These are phyloP conservation scores for Pseudotulostoma volvatum DNA, from an alignment of 495 filamentous ascomycete genomes.

Conservation along the genomic window DNA sequence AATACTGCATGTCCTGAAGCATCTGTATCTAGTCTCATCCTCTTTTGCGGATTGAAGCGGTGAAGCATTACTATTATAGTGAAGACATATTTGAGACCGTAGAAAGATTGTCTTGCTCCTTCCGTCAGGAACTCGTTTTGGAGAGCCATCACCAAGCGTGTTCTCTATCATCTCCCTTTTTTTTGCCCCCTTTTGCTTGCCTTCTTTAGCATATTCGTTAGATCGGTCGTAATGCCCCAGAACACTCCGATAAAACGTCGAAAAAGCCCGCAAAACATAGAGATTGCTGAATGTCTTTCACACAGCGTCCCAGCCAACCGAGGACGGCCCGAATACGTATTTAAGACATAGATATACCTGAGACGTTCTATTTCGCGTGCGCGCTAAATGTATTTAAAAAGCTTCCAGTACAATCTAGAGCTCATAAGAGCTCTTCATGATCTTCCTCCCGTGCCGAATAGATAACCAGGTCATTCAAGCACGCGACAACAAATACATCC, in stretches of 20 bases:
- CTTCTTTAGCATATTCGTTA: constrained; percentile 6
- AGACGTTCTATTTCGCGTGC: neutral
- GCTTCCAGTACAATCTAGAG: neutral
- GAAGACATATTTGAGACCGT: constrained; percentile 33
- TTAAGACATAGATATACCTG: constrained; percentile 10
- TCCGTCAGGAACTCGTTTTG: constrained; percentile 21
- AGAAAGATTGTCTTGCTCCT: constrained; percentile 50
- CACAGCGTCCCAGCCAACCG: constrained; percentile 8
- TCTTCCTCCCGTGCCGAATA: constrained; percentile 10
- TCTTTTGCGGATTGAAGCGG: constrained; percentile 7
- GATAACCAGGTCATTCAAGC: constrained; percentile 7
- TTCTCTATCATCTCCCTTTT: too few relatives aligned
- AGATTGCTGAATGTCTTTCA: constrained; percentile 11
- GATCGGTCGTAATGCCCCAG: constrained; percentile 4
- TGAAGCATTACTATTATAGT: constrained; percentile 8
- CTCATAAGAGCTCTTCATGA: neutral
- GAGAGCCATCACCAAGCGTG: neutral
- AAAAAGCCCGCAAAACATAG: constrained; percentile 22
- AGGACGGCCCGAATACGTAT: constrained; percentile 11
- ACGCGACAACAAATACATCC: neutral
- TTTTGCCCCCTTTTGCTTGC: neutral
- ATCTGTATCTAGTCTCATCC: constrained; percentile 10
- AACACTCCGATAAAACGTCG: constrained; percentile 13
- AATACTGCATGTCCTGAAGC: constrained; percentile 6
- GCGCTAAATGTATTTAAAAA: neutral